Evolutionary conservation across 768 basidiomycete genomes (phyloP).

Genomic region (Gymnopilus dilepis): DNA sequence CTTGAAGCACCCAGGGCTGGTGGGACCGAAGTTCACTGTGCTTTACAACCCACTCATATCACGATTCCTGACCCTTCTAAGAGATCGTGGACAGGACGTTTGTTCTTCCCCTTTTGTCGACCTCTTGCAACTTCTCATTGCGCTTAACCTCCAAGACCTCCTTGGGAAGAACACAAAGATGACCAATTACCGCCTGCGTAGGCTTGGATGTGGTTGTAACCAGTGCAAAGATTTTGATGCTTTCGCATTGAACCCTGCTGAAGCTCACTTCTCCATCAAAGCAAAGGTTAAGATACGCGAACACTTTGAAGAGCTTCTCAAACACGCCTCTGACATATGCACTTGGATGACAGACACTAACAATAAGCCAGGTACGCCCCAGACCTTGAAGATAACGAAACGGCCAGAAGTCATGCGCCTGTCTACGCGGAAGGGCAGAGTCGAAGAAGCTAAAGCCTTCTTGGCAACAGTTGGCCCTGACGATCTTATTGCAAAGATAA

Average conservation of each 20-base stretch:
- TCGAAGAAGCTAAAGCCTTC: background rate
- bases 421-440: background rate
- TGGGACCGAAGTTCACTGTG: background rate
- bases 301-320: background rate
- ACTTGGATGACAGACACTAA: background rate
- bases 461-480: background rate
- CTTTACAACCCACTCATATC: constrained; percentile 9
- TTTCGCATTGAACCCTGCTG: background rate
- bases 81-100: background rate
- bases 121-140: constrained; percentile 4
- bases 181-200: background rate
- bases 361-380: background rate
- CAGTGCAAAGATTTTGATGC: background rate
- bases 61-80: background rate
- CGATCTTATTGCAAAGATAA: background rate
- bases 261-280: background rate
- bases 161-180: background rate
- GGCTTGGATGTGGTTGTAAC: constrained; percentile 10
- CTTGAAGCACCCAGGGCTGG: background rate
- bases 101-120: constrained; percentile 7
- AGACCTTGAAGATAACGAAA: background rate
- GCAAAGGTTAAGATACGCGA: background rate
- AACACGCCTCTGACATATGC: background rate
- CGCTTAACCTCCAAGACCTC: constrained; percentile 8
- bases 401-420: background rate